Base-by-base conservation (phyloP, 2,329 filamentous ascomycete genomes). In the Bisporella sp. region DNA sequence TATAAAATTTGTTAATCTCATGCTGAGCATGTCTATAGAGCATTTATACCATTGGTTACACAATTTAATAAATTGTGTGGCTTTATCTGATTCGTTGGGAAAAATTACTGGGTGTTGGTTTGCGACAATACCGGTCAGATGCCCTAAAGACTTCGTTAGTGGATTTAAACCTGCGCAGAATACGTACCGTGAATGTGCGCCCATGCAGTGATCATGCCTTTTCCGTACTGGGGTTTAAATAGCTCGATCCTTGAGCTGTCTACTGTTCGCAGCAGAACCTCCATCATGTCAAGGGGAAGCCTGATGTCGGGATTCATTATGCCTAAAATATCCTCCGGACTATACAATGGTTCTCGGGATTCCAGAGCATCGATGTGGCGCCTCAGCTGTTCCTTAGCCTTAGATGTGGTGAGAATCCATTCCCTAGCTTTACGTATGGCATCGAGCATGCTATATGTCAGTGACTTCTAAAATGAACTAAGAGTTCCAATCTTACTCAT, bases 71-170 rank as follows among this genome's bases (percentile, higher is more conserved):
- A 74, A 74, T 28, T 72, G 68, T 1, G 70, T 64, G 4, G 59
- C 64, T 54, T 74, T 73, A 6, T 55, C 55, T 0, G 71, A 69
- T 50, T 74, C 71, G 13, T 65, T 61, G 1, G 66, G 60, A 13
- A 69, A 62, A 32, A 73, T 72, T 8, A 73, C 65, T 0, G 70
- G 65, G 1, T 62, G 61, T 48, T 71, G 69, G 40, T 72, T 73
- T 3, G 67, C 69, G 1, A 72, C 59, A 31, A 73, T 71, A 1
- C 69, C 70, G 2, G 45, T 48, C n/a, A 51, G 29, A 21, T 32
- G 40, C 9, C 50, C 51, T 53, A 47, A 4, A 13, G 12, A 31
- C 33, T 12, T 43, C 28, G 21, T 21, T 21, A 46, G 46, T 40
- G 11, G 46, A 30, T 46, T n/a, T 21, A 31, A 4, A 46, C 6